A percentile compares a stretch with the other conserved stretches of the same genome.
These are phyloP conservation scores for Leccinum aurantiacum DNA, from an alignment of 768 basidiomycete species.

Conservation along the genomic window DNA sequence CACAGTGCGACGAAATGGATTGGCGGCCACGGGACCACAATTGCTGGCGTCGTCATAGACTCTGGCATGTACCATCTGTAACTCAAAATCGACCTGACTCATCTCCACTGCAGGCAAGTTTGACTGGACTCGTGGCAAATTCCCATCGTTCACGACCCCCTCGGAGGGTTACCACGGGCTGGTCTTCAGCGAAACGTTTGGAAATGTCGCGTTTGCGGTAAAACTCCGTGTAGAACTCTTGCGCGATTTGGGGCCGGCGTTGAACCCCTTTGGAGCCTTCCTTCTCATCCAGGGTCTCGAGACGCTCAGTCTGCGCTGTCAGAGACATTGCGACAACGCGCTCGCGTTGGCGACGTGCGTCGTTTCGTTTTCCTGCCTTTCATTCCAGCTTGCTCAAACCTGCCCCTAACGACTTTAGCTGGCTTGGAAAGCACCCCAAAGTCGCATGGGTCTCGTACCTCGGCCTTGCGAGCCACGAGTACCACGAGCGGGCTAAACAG, in stretches of 20 bases:
- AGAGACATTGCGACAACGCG: constrained; percentile 60
- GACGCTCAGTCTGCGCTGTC: constrained; percentile 57
- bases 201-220: constrained; percentile 45
- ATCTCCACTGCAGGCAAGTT: not conserved
- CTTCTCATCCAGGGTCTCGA: constrained; percentile 60
- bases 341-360: constrained; percentile 47
- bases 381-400: not conserved
- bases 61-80: constrained; percentile 38
- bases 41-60: constrained; percentile 64
- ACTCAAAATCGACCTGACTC: not conserved
- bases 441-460: constrained; percentile 80
- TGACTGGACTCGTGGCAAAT: no score
- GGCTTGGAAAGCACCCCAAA: constrained; percentile 62
- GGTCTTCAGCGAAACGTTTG: no score
- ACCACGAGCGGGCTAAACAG: constrained; percentile 56
- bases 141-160: no score
- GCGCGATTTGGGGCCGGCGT: constrained; percentile 52
- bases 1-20: constrained; percentile 71
- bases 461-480: constrained; percentile 62
- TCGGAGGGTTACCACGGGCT: no score
- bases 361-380: not conserved
- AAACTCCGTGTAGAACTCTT: constrained; percentile 52
- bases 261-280: constrained; percentile 60
- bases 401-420: constrained; percentile 22
- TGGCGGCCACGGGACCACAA: constrained; percentile 64